Conservation (phyloP, 148 eudicot species). For the Chenopodium berlandieri region DNA sequence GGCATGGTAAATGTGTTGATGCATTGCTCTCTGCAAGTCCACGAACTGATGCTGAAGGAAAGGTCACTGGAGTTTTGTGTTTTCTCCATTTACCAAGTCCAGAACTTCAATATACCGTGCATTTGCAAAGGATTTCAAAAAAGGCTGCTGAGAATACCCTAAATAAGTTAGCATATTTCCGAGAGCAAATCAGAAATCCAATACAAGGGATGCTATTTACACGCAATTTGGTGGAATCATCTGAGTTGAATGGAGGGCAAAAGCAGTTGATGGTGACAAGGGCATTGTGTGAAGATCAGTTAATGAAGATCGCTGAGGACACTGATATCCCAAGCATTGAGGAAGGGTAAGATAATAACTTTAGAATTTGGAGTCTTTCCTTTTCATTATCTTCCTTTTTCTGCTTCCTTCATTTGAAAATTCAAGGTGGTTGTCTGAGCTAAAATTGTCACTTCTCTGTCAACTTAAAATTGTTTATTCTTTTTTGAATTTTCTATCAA, state of each 20-base stretch:
- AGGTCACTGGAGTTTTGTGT: conserved; percentile 59
- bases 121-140: conserved; percentile 61
- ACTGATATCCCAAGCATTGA: conserved; percentile 72
- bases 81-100: conserved; percentile 78
- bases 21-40: conserved; percentile 62
- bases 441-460: not conserved
- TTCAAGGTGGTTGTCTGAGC: not conserved
- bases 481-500: not conserved
- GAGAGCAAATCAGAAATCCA: conserved; percentile 52
- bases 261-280: conserved; percentile 48
- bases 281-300: conserved; percentile 66
- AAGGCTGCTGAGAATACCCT: conserved; percentile 56
- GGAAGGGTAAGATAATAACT: conserved; percentile 56
- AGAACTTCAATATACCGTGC: conserved; percentile 71
- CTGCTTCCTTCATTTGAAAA: conserved; percentile 7
- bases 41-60: conserved; percentile 52
- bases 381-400: not conserved
- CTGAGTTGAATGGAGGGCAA: conserved; percentile 59
- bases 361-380: not conserved
- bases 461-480: not conserved
- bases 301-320: conserved; percentile 62
- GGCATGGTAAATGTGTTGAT: conserved; percentile 48
- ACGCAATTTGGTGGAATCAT: conserved; percentile 56
- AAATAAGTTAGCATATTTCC: conserved; percentile 54
- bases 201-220: conserved; percentile 54